Percentiles rank a stretch among this genome's conserved stretches.
These are phyloP conservation scores for Cutaneotrichosporon mucoides DNA, from an alignment of 1,284 basidiomycete species.

Conservation along the genomic window DNA sequence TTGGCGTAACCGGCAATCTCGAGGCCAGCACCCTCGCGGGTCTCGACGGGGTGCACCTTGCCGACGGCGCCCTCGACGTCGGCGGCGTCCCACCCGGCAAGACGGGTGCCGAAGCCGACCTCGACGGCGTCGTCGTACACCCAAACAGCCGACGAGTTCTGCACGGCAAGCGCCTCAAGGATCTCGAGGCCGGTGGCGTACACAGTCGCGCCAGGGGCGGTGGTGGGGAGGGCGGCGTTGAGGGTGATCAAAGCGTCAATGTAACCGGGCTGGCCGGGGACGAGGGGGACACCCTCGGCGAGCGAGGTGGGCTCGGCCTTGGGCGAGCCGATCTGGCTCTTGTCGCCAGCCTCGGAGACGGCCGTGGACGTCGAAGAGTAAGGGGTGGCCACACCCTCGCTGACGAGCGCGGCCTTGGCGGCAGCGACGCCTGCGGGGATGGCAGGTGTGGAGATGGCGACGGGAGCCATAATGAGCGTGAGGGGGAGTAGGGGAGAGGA, in stretches of 20 bases:
- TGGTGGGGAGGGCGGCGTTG: constrained; percentile 30
- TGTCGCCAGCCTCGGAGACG: constrained; percentile 38
- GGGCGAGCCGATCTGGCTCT: constrained; percentile 15
- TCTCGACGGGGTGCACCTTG: constrained; percentile 69
- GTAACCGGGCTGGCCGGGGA: constrained; percentile 31
- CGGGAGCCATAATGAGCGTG: constrained; percentile 15
- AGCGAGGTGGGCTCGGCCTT: constrained; percentile 24
- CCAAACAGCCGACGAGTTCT: constrained; percentile 42
- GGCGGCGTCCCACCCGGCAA: constrained; percentile 23
- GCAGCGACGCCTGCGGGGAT: constrained; percentile 3
- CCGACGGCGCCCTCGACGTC: constrained; percentile 15
- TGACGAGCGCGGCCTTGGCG: constrained; percentile 22
- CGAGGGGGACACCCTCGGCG: constrained; percentile 22
- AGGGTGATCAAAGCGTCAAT: constrained; percentile 32
- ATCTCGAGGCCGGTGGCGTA: constrained; percentile 41
- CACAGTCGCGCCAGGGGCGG: constrained; percentile 40
- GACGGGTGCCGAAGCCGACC: constrained; percentile 41
- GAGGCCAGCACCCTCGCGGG: constrained; percentile 79
- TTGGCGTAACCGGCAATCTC: constrained; percentile 66
- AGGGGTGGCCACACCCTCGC: constrained; percentile 33
- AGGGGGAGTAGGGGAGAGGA: neutral
- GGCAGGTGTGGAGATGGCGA: constrained; percentile 7
- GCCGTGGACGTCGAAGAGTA: constrained; percentile 40
- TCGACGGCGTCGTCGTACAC: constrained; percentile 47
- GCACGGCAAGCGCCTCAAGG: constrained; percentile 42